A percentile compares a stretch with the other conserved stretches of the same genome.
Conservation (phyloP, 2,329 filamentous ascomycete species). For the Amylocarpus encephaloides region DNA sequence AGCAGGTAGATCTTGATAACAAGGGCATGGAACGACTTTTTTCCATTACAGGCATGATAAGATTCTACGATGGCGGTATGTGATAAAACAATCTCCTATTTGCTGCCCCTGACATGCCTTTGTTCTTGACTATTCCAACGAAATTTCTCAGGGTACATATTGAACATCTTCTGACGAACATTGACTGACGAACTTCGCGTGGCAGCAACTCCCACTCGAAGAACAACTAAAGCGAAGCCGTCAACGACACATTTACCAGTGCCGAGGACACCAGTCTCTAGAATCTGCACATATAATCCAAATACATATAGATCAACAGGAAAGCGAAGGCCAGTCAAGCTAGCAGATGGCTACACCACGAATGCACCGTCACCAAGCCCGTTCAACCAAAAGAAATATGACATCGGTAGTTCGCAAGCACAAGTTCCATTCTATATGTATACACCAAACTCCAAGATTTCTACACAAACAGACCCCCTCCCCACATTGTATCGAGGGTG, state of each 20-base stretch:
- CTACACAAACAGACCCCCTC: too few species aligned
- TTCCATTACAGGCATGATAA: slow-evolving; percentile 23
- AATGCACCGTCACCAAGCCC: too few species aligned
- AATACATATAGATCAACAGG: too few species aligned
- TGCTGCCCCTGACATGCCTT: background rate
- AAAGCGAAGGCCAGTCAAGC: too few species aligned
- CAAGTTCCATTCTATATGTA: too few species aligned
- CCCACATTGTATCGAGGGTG: too few species aligned
- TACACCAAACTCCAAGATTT: too few species aligned
- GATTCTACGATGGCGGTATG: slow-evolving; percentile 23
- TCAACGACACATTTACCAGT: background rate
- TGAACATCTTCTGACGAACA: background rate
- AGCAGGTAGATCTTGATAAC: background rate
- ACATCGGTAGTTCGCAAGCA: too few species aligned
- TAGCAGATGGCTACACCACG: too few species aligned
- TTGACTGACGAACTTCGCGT: background rate
- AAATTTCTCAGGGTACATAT: too few species aligned
- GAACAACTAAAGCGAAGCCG: slow-evolving; percentile 6
- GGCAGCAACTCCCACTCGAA: slow-evolving; percentile 12
- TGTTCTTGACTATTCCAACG: too few species aligned
- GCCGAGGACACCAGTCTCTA: background rate
- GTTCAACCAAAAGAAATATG: too few species aligned
- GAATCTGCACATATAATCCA: background rate
- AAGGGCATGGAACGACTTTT: slow-evolving; percentile 6
- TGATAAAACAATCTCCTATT: background rate